phyloP scores from a whole-genome alignment of 495 filamentous ascomycete genomes.

The Penicillium riverlandense region DNA sequence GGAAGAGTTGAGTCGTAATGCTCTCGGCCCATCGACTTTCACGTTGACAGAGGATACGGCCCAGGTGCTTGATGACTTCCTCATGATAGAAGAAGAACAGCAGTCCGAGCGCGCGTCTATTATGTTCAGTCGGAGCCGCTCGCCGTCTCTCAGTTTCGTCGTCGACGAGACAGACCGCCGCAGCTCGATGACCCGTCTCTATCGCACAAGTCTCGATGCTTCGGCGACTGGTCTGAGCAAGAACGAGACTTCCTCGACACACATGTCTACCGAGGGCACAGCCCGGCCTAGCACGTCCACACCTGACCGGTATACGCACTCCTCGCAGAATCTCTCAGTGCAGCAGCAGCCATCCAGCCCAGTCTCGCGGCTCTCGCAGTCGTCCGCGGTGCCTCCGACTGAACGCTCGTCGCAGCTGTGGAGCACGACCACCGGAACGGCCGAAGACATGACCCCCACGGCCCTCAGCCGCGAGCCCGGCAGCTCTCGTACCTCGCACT shows the following conservation, averaged over 20 bases:
- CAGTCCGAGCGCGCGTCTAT: slow-evolving; percentile 18
- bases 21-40: slow-evolving; percentile 11
- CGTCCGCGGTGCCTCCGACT: neutral
- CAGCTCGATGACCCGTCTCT: neutral
- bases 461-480: neutral
- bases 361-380: neutral
- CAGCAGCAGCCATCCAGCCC: neutral
- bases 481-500: neutral
- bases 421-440: slow-evolving; percentile 1
- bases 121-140: slow-evolving; percentile 20
- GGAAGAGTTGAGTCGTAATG: slow-evolving; percentile 1
- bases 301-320: neutral
- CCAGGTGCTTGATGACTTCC: slow-evolving; percentile 12
- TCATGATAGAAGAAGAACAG: slow-evolving; percentile 12
- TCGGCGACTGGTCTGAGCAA: slow-evolving; percentile 7
- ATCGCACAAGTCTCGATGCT: slow-evolving; percentile 3
- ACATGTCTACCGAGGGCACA: slow-evolving; percentile 2
- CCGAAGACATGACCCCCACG: neutral
- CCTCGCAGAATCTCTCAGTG: too few species aligned
- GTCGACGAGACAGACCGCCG: slow-evolving; percentile 9
- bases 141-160: slow-evolving; percentile 17
- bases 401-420: slow-evolving; percentile 9
- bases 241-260: slow-evolving; percentile 1
- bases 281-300: neutral
- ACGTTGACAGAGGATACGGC: slow-evolving; percentile 11